Base-by-base conservation (phyloP, 371 early-diverging fungal genomes). In the Nematocida major region DNA sequence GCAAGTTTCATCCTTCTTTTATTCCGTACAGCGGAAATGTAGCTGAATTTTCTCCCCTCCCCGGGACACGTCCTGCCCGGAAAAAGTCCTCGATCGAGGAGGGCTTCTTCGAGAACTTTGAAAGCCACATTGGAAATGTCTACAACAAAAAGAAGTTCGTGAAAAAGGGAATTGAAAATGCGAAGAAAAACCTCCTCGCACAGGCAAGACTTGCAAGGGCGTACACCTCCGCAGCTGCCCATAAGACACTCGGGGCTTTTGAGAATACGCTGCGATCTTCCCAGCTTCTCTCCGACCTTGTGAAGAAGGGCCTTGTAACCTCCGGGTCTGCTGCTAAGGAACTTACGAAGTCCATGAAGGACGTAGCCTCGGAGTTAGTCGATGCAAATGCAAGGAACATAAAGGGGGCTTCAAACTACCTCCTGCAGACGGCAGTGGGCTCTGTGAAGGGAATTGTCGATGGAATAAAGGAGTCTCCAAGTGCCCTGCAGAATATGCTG, bases 291-390 rank as follows among this genome's bases (percentile, higher is more conserved):
- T 32, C 47, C 20, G 51, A 73, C 13, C 54, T 73, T 22, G 63
- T 73, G n/a, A 63, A 38, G 32, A 73, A 48, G 24, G 76, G 76
- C 0, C 26, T 73, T 3, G 40, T 73, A 50, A 73, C 76, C 9
- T 45, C 76, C 1, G n/a, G 0, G 0, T 73, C 76, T 2, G 76
- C 76, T 39, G 49, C 62, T 24, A 18, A 38, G 32, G 76, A 73
- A 40, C 50, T 73, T 0, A 30, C 45, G 5, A 20, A 38, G 15
- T 30, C 62, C 2, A 30, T 63, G n/a, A 38, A 24, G 13, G 51
- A 63, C 15, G 34, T 40, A 22, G 40, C 28, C 5, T 1, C 13
- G 0, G 51, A 49, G 0, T 50, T 20, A 18, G 9, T 61, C 3
- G 22, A 61, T 9, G 51, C 15, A 0, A 59, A 65, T 2, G 3